Conservation (phyloP, 2,329 filamentous ascomycete genomes). For the Apiospora pterosperma region DNA sequence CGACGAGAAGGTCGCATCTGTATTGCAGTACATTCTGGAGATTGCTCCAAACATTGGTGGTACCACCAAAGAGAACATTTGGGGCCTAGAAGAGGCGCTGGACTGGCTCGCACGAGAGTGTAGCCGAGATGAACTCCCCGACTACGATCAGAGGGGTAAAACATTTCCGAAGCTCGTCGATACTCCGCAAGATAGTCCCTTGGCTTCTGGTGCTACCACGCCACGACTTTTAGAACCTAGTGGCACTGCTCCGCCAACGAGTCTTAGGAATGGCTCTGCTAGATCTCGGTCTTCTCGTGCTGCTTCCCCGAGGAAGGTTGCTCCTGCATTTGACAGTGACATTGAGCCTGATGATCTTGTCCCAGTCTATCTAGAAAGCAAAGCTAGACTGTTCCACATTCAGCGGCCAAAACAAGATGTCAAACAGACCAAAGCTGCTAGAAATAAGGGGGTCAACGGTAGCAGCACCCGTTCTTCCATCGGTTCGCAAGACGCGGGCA, state of each 20-base stretch:
- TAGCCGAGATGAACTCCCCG: constrained; percentile 63
- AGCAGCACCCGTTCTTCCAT: background rate
- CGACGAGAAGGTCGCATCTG: constrained; percentile 57
- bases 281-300: constrained; percentile 25
- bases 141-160: constrained; percentile 57
- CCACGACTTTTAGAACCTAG: constrained; percentile 39
- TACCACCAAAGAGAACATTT: constrained; percentile 63
- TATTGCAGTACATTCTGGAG: constrained; percentile 63
- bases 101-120: constrained; percentile 88
- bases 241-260: constrained; percentile 21
- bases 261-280: constrained; percentile 31
- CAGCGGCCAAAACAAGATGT: constrained; percentile 50
- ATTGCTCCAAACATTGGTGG: constrained; percentile 60
- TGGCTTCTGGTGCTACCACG: constrained; percentile 47
- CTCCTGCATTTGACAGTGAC: constrained; percentile 60
- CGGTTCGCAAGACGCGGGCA: constrained; percentile 26
- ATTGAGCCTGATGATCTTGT: constrained; percentile 74
- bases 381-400: constrained; percentile 62
- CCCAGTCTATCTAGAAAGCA: constrained; percentile 73
- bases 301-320: constrained; percentile 36
- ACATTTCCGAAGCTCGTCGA: constrained; percentile 24
- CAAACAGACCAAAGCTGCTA: constrained; percentile 36
- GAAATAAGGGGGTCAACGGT: constrained; percentile 13
- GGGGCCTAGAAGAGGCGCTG: constrained; percentile 83
- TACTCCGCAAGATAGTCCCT: constrained; percentile 46